Evolutionary conservation across 768 basidiomycete species (phyloP), one percentile per base, ranked within the genome.

Genomic region (Pleurotus cornucopiae): DNA sequence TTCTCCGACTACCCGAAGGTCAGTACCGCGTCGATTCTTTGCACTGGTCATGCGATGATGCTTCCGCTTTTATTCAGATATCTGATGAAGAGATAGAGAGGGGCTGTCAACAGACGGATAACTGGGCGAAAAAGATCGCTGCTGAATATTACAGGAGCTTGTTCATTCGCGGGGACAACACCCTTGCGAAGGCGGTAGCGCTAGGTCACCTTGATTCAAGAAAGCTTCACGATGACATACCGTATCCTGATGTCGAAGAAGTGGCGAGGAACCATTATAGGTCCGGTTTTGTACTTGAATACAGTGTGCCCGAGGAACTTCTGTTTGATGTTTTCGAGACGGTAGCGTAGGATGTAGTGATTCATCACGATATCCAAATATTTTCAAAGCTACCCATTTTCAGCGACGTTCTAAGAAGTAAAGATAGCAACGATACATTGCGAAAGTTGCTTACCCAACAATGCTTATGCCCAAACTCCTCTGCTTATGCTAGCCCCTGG

Each of bases 171-270:
- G 66, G 66, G 4, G 67, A 71, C 56, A 69, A 70, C 55, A 64
- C 63, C 7, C 58, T 70, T 0, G 65, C n/a, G 12, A 55, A 57
- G 14, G 64, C 62, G 3, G 61, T 61, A 47, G 49, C 59, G 13
- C 57, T 63, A 0, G 67, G 69, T 2, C 64, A 65, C 13, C 54
- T 70, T n/a, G 64, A 72, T 51, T 66, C 65, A 11, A 56, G 58
- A 13, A 64, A 66, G 61, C 55, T 72, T 20, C 71, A 72, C 54
- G 65, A 67, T 0, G 68, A 70, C 43, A 34, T 69, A 37, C 49
- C 49, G 12, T 38, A 57, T n/a, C 47, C 40, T 3, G 43, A 43
- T 7, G 23, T 69, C 7, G 65, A 60, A 53, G 66, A 69, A 18
- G 63, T 57, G 45, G 64, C 67, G 38, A 59, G 57, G 58, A 57